Conservation (phyloP, 768 basidiomycete genomes). For the Crassisporium funariophilum region DNA sequence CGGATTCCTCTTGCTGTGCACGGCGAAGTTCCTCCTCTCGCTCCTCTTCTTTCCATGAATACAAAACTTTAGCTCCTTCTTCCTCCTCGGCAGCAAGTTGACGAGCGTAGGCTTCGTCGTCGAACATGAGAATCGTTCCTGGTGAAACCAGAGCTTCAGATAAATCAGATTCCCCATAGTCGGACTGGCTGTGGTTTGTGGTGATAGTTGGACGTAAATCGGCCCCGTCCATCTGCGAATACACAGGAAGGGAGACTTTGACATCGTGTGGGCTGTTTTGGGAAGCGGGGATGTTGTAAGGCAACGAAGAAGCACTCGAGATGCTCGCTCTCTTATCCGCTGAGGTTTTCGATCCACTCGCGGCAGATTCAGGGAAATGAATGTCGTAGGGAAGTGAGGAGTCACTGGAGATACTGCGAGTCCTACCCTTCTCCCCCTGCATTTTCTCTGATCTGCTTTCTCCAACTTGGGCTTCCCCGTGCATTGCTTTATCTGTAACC, state of each 20-base stretch:
- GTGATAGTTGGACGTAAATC: neutral
- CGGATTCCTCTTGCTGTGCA: no score
- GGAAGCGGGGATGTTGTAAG: constrained; percentile 14
- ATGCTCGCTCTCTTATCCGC: constrained; percentile 7
- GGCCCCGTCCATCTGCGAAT: neutral
- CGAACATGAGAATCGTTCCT: constrained; percentile 26
- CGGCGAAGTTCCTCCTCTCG: constrained; percentile 5
- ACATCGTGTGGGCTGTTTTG: neutral
- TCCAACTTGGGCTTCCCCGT: neutral
- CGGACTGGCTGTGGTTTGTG: neutral
- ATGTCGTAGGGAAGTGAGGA: neutral
- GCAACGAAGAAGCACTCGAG: constrained; percentile 20
- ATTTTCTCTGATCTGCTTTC: neutral
- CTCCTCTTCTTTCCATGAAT: constrained; percentile 16
- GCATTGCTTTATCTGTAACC: neutral
- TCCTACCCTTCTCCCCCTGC: neutral
- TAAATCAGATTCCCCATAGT: neutral
- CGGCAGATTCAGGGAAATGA: neutral
- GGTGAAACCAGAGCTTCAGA: neutral
- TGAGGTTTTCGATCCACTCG: neutral
- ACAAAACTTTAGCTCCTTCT: constrained; percentile 15
- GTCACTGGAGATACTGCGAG: neutral
- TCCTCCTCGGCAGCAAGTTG: constrained; percentile 43
- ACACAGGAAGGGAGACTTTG: neutral
- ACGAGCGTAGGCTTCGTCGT: constrained; percentile 49